These are phyloP conservation scores for Trichaptum fuscoviolaceum DNA, from an alignment of 768 basidiomycete species.

Conservation along the genomic window DNA sequence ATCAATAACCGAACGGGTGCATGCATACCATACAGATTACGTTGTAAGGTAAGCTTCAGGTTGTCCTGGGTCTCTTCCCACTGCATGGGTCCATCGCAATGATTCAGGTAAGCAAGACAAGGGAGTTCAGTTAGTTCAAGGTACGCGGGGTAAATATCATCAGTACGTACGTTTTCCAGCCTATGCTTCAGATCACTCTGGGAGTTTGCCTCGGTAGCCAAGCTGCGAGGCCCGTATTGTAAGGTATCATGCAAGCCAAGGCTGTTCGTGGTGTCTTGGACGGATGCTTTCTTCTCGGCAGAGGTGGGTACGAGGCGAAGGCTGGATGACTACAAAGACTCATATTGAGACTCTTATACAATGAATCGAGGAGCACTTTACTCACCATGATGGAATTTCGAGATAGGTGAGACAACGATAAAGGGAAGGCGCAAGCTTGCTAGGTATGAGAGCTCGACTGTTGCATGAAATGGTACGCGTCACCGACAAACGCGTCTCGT, in stretches of 20 bases:
- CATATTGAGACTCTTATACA: neutral
- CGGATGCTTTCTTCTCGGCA: conserved; percentile 53
- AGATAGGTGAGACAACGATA: neutral
- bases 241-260: conserved; percentile 88
- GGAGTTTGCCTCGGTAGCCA: conserved; percentile 69
- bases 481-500: neutral
- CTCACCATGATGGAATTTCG: neutral
- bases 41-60: conserved; percentile 76
- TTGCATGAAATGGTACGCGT: neutral
- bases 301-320: conserved; percentile 58
- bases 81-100: conserved; percentile 40
- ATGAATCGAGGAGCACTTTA: neutral
- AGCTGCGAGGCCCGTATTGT: conserved; percentile 74
- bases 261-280: conserved; percentile 63
- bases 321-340: neutral
- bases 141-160: neutral
- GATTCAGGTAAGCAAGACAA: too few species aligned
- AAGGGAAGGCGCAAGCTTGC: neutral
- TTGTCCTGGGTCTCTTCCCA: conserved; percentile 95
- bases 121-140: conserved; percentile 4
- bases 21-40: conserved; percentile 81
- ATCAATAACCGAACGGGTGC: conserved; percentile 87
- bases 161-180: conserved; percentile 63
- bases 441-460: neutral
- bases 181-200: conserved; percentile 59